Base-by-base conservation (phyloP, 129 eudicot species). In the Logfia minima region DNA sequence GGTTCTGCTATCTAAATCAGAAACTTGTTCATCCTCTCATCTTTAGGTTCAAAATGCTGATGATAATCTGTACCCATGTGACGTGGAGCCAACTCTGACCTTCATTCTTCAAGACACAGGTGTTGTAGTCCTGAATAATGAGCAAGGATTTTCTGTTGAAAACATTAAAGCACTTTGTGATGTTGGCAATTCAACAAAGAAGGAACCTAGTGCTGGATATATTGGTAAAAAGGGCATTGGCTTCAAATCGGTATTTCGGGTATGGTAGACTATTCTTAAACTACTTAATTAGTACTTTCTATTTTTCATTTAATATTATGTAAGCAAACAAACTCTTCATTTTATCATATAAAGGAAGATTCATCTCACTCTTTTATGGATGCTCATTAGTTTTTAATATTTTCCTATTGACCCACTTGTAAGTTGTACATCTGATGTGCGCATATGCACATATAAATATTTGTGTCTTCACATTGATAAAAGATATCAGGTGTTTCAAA, bases 151-250 rank as follows among this genome's bases (percentile, higher is more conserved):
- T 88, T 83, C 89, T 48, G 86, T 81, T 19, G 83, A 86, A 75
- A 88, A 94, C 84, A 89, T 94, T 60, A 94, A 85, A 82, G 98
- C 98, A 41, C 98, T 94, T 51, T 94, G 98, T 76, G 97, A 94
- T 86, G 93, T 94, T 71, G 98, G 97, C 75, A 91, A 86, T 74
- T 94, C 98, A 75, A 94, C 97, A 24, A 94, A 94, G 82, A 94
- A 86, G 86, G 93, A 88, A 66, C 75, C 80, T 56, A 75, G 76
- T 80, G 90, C 93, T 77, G 98, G 98, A 80, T 94, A 94, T 79
- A 94, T 94, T 55, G 98, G 98, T 68, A 92, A 94, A 85, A 94
- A 94, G 84, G 98, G 98, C 75, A 94, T 94, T 72, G 98, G 98
- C 65, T 94, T 94, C 86, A 94, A 94, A 83, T 94, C 98, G 21